phyloP scores from a whole-genome alignment of 140 eudicot species.

The Stevia rebaudiana region DNA sequence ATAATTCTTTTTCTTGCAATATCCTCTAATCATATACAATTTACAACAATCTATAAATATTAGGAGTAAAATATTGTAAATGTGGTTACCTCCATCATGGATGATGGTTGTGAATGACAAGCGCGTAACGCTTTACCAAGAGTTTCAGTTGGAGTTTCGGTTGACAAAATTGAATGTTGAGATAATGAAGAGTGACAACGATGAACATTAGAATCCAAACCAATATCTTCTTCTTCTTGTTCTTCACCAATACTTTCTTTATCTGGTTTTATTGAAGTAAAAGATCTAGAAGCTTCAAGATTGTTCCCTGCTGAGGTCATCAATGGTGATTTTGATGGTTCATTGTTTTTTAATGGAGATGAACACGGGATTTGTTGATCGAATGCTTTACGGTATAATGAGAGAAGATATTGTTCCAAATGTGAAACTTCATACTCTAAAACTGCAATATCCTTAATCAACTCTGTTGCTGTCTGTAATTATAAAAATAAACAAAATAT shows the following conservation, averaged over 20 bases:
- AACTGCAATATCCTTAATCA: constrained; percentile 86
- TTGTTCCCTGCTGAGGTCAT: constrained; percentile 54
- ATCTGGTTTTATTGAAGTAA: constrained; percentile 37
- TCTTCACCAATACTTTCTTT: constrained; percentile 13
- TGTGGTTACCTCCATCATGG: constrained; percentile 72
- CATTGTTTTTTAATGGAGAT: constrained; percentile 44
- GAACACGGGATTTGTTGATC: constrained; percentile 67
- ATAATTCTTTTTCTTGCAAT: neutral
- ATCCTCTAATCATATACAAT: neutral
- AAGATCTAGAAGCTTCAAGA: constrained; percentile 44
- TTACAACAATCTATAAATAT: neutral
- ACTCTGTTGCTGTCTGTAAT: constrained; percentile 80
- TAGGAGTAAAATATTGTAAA: neutral
- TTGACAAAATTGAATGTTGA: constrained; percentile 43
- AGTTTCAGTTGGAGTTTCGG: constrained; percentile 42
- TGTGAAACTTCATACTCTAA: constrained; percentile 84
- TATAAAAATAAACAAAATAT: neutral
- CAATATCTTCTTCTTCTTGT: constrained; percentile 41
- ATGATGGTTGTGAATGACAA: constrained; percentile 91
- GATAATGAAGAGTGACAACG: constrained; percentile 81
- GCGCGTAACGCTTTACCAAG: constrained; percentile 62
- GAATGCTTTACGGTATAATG: constrained; percentile 85
- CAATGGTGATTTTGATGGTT: constrained; percentile 39
- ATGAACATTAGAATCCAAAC: constrained; percentile 49
- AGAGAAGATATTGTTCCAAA: constrained; percentile 92